Evolutionary conservation across 2,329 filamentous ascomycete genomes (phyloP), one percentile per base, ranked within the genome.

Genomic region (Talaromyces pinophilus): DNA sequence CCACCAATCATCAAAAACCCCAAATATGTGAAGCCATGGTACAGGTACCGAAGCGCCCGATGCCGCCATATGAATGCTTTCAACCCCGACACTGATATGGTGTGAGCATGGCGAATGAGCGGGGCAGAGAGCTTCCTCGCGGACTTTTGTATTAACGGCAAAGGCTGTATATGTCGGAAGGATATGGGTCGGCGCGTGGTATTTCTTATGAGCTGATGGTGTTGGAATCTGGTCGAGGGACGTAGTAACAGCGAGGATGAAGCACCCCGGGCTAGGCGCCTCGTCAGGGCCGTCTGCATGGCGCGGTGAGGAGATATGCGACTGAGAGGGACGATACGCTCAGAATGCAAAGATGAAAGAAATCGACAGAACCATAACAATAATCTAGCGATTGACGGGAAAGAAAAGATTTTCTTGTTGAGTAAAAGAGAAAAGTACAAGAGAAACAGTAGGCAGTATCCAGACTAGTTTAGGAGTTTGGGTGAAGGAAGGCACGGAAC

Each of bases 1-100:
- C 91, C 77, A 61, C 94, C 84, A 7, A 89, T 82, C 44, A 95
- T 84, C 60, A 94, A 91, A 67, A 91, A 88, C 46, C 95, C 95
- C 25, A 92, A 79, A 72, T 86, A 86, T 2, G 90, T 88, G 40
- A 93, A 90, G 38, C 86, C 83, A 71, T 90, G 86, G 75, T 91
- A 92, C 55, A 87, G 77, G 72, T 91, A 88, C 57, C 81, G 81
- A 8, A 81, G 69, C 11, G 83, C 35, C 70, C 79, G 70, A 75
- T 76, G 69, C 63, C 74, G 60, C 63, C 66, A 52, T 13, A 68
- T 52, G 13, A 63, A 38, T 61, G 69, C 66, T 30, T 73, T 44
- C 66, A 70, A 59, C 60, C 77, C 69, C 69, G 76, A 74, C 67
- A 76, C 73, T 71, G 74, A 69, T 79, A 69, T 71, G 77, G 42